A percentile compares a stretch with the other conserved stretches of the same genome.
Evolutionary conservation across 768 basidiomycete species (phyloP).

Genomic region (Auriscalpium vulgare): DNA sequence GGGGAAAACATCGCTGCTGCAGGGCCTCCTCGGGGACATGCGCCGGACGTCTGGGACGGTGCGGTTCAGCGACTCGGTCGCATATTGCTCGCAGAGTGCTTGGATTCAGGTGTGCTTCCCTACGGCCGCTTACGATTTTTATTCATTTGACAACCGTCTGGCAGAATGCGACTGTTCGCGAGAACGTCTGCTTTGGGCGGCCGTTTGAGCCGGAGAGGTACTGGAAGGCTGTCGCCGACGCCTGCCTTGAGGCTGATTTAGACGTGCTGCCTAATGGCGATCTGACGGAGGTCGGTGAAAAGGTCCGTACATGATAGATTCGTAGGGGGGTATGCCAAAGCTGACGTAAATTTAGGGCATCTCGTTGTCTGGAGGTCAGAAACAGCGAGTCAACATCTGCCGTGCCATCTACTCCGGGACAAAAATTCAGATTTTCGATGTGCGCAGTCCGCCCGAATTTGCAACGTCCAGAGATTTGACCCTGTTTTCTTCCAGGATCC

Average conservation of each 20-base stretch:
- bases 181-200: conserved; percentile 84
- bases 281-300: conserved; percentile 79
- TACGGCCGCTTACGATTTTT: conserved; percentile 1
- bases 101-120: conserved; percentile 67
- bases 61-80: conserved; percentile 66
- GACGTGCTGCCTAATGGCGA: conserved; percentile 73
- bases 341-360: conserved; percentile 46
- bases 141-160: background rate
- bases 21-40: conserved; percentile 83
- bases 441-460: conserved; percentile 16
- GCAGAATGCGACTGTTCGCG: conserved; percentile 76
- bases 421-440: conserved; percentile 82
- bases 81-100: conserved; percentile 80
- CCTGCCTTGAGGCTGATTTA: conserved; percentile 75
- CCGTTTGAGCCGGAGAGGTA: conserved; percentile 77
- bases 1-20: conserved; percentile 63
- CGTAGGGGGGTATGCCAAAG: background rate
- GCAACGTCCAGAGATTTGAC: no score
- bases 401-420: conserved; percentile 82
- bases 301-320: conserved; percentile 21
- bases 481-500: conserved; percentile 47
- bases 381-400: conserved; percentile 78
- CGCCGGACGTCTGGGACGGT: conserved; percentile 56
- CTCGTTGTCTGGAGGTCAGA: conserved; percentile 77
- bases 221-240: conserved; percentile 70